Conservation (phyloP, 2,329 filamentous ascomycete species). For the Aspergillus hiratsukae region DNA sequence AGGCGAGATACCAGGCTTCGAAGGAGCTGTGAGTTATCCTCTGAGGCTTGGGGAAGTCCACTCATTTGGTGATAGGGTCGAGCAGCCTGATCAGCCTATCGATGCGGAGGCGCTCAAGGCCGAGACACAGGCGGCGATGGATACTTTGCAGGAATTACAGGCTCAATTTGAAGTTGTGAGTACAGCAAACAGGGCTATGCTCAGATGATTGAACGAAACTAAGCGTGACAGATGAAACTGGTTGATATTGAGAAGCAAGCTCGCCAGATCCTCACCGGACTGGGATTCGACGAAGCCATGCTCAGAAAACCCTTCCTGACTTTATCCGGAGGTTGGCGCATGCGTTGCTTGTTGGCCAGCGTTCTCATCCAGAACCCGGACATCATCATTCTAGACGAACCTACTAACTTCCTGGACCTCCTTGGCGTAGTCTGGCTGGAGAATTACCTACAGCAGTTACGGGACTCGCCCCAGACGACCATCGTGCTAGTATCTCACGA, state of each 20-base stretch:
- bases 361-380: constrained; percentile 69
- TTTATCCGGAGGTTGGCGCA: constrained; percentile 74
- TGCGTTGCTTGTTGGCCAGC: constrained; percentile 62
- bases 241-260: constrained; percentile 63
- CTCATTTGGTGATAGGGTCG: constrained; percentile 26
- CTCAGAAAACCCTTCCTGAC: constrained; percentile 58
- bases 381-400: constrained; percentile 77
- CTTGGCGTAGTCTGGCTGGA: constrained; percentile 83
- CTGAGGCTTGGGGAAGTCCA: neutral
- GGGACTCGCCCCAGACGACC: constrained; percentile 54
- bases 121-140: constrained; percentile 65
- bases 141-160: constrained; percentile 66
- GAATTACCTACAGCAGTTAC: constrained; percentile 59
- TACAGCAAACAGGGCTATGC: neutral
- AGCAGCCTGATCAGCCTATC: constrained; percentile 55
- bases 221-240: constrained; percentile 44
- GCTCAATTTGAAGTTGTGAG: constrained; percentile 60
- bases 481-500: constrained; percentile 81
- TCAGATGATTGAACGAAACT: constrained; percentile 8
- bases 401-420: constrained; percentile 81
- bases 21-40: constrained; percentile 43
- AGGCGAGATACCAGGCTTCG: constrained; percentile 61
- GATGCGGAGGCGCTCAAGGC: constrained; percentile 53
- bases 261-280: constrained; percentile 60
- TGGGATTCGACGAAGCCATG: constrained; percentile 64